Evolutionary conservation across 1,284 basidiomycete genomes (phyloP), one percentile per base, ranked within the genome.

Genomic region (Tremellales sp.): DNA sequence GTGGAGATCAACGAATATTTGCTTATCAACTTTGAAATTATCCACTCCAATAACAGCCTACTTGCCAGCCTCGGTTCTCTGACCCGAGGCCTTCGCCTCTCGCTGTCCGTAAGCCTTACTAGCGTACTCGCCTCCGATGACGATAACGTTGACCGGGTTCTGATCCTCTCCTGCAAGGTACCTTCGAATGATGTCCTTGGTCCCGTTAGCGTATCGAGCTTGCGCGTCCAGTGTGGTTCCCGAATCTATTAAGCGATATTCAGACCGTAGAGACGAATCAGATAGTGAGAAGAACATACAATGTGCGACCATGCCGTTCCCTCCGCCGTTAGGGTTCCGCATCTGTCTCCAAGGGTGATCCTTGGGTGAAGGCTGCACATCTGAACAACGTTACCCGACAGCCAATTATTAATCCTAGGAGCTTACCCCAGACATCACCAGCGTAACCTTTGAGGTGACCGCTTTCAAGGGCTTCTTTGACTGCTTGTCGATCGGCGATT

Each of bases 151-250:
- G 52, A 78, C 81, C 0, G 84, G 80, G 6, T 84, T 80, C 72
- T 94, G 89, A 2, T 78, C 68, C 71, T 84, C 80, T 53, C 75
- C 75, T 4, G 68, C 66, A 55, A 92, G 72, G 77, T 86, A 94
- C 72, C 87, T 83, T 50, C 83, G 77, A 50, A 95, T 77, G 69
- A 95, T 95, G 53, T 79, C 78, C 76, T 79, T 84, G 25, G 84
- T 80, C 21, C 92, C 92, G 33, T 75, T 74, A 9, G 91, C 90
- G 69, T 97, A 97, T 47, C 92, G 85, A 37, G 76, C 79, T 75
- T 95, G 92, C 1, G 92, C 91, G 63, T 95, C 92, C 51, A 95
- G 79, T 5, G 91, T 91, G 10, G 91, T 93, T 34, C 89, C 90
- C 54, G 83, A 85, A 66, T 91, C 86, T 13, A 85, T 47, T 35